These are phyloP conservation scores for Wolfiporia cocos DNA, from an alignment of 1,284 basidiomycete genomes.

Conservation along the genomic window DNA sequence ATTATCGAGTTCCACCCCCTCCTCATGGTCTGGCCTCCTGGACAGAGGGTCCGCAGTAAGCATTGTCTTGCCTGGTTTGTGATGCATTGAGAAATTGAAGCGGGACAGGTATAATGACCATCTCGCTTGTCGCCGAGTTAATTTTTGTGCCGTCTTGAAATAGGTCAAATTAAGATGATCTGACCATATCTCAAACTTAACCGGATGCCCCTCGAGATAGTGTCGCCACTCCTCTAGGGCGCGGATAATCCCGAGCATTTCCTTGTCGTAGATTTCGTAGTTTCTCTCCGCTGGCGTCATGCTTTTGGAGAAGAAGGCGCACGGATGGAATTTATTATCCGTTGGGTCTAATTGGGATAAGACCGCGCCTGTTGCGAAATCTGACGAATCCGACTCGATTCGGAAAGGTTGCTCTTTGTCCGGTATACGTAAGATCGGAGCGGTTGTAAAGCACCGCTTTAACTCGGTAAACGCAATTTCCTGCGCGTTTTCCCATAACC, in stretches of 20 bases:
- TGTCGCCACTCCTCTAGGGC: constrained; percentile 25
- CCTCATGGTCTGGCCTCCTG: constrained; percentile 8
- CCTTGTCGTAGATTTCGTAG: constrained; percentile 23
- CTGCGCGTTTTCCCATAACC: background rate
- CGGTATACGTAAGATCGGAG: background rate
- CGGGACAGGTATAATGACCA: constrained; percentile 33
- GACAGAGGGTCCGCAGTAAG: constrained; percentile 6
- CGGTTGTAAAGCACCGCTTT: background rate
- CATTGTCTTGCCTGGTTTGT: constrained; percentile 25
- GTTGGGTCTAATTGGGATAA: background rate
- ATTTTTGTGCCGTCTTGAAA: constrained; percentile 28
- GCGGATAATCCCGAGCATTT: constrained; percentile 18
- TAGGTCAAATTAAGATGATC: constrained; percentile 35
- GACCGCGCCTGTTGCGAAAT: background rate
- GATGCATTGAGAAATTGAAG: constrained; percentile 28
- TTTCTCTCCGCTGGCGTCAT: constrained; percentile 6
- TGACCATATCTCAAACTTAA: constrained; percentile 27
- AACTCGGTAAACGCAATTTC: background rate
- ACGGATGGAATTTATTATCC: background rate
- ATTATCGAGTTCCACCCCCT: constrained; percentile 10
- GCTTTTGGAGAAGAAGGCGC: background rate
- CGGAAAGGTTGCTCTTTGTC: background rate
- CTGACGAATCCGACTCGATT: background rate
- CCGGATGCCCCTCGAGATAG: constrained; percentile 19
- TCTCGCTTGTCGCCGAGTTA: constrained; percentile 27